A percentile compares a stretch with the other conserved stretches of the same genome.
These are phyloP conservation scores for Exserohilum turcica DNA, from an alignment of 2,329 filamentous ascomycete genomes.

Conservation along the genomic window DNA sequence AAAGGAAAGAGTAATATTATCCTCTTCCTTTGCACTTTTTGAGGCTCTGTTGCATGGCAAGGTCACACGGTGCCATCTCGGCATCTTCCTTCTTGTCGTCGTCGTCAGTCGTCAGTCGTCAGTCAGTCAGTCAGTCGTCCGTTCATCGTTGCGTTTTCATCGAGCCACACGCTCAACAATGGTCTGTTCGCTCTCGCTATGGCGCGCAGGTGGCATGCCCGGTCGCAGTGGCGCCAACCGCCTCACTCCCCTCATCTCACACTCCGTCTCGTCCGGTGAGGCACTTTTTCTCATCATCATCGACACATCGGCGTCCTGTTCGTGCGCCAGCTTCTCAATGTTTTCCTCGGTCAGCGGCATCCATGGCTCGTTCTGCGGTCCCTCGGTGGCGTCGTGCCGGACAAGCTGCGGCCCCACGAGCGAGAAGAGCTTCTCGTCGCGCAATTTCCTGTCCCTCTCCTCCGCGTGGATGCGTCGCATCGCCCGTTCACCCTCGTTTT, in stretches of 20 bases:
- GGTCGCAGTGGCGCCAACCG: slow-evolving; percentile 23
- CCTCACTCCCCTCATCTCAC: slow-evolving; percentile 25
- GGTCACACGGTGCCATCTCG: slow-evolving; percentile 8
- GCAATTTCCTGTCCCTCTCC: slow-evolving; percentile 59
- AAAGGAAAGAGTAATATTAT: slow-evolving; percentile 7
- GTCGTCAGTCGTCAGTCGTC: not conserved
- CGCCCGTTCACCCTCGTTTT: slow-evolving; percentile 54
- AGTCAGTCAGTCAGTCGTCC: no score
- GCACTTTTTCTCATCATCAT: slow-evolving; percentile 15
- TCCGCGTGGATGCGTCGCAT: slow-evolving; percentile 57
- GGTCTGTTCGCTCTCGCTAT: slow-evolving; percentile 37
- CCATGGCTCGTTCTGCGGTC: slow-evolving; percentile 22
- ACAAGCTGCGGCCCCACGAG: slow-evolving; percentile 48
- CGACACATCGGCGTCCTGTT: slow-evolving; percentile 29
- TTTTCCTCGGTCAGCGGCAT: slow-evolving; percentile 47
- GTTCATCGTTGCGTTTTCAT: slow-evolving; percentile 7
- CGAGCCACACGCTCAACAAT: slow-evolving; percentile 19
- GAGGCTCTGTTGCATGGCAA: not conserved
- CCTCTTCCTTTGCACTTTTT: slow-evolving; percentile 1
- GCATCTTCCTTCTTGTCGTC: not conserved
- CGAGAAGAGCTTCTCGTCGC: slow-evolving; percentile 62
- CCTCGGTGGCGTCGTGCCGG: slow-evolving; percentile 28
- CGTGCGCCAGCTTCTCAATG: slow-evolving; percentile 41
- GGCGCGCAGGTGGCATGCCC: slow-evolving; percentile 19
- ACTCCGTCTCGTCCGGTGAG: slow-evolving; percentile 21